Evolutionary conservation across 1,284 basidiomycete genomes (phyloP), one percentile per base, ranked within the genome.

Genomic region (Tetrapyrgos nigripes): DNA sequence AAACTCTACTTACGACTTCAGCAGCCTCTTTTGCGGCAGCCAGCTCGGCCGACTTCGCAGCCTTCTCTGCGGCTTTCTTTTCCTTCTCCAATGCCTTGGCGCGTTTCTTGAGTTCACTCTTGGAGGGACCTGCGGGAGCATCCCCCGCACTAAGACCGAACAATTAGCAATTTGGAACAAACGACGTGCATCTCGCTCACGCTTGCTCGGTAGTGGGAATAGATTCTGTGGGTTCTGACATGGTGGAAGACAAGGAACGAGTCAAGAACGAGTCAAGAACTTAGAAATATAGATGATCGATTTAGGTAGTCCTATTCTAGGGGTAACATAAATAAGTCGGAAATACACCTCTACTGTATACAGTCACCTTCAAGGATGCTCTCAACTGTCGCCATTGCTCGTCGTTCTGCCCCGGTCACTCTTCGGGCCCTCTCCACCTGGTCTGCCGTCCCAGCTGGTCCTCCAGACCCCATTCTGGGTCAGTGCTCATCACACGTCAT

Each of bases 381-480:
- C 33, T n/a, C n/a, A n/a, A 43, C 50, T 45, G 48, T 76, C 63
- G 66, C 72, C 60, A 48, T 81, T 61, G 71, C 74, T 58, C 84
- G 84, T 71, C 83, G 83, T 55, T 68, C 74, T 64, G 64, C 71
- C 19, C 40, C 58, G 64, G 64, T 73, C 60, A 67, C 73, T 59
- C 65, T 80, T 60, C 74, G 83, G 54, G 70, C 77, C 29, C 68
- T 88, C 62, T 94, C 92, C 31, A 88, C 86, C 40, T 97, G 95
- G 95, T 85, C 91, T 43, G 76, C 84, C 62, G 94, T 97, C 61
- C 86, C 88, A 59, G 89, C 91, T 31, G 95, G 96, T 49, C 95
- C 95, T 65, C 95, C 96, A 33, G 95, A 97, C 76, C 86, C 95
- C 53, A 97, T 97, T 80, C 89, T 97, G 56, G 95, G 94, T 94